Evolutionary conservation across 306 rosid species (phyloP), one percentile per base, ranked within the genome.

Genomic region (Vicia faba): DNA sequence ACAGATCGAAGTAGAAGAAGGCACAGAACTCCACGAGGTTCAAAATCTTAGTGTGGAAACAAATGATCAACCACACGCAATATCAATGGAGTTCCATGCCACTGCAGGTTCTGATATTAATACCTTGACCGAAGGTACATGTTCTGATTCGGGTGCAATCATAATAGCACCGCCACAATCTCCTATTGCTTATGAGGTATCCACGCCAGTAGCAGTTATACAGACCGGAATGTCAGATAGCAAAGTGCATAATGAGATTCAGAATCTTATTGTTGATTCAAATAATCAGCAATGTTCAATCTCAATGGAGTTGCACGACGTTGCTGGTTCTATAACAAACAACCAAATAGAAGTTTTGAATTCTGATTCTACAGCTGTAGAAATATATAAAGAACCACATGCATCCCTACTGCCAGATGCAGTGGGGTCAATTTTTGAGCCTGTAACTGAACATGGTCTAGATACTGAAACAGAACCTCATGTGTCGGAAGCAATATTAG

Each of bases 391-490:
- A 23, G 59, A 25, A 53, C 59, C 59, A 15, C 43, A 4, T 14
- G 53, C 45, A 50, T 13, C n/a, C 19, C 2, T 31, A 15, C 45
- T 20, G 7, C 12, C 53, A 61, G 43, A 26, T 14, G 55, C n/a
- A 36, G 44, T 4, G 45, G 18, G 8, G 44, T 75, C 64, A 60
- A 50, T 13, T 68, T 60, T 43, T 61, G 74, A 68, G 20, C 4
- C 64, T 1, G 29, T 8, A 58, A 26, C 53, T 67, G 48, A 66
- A 66, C 68, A 44, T 45, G 51, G 51, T 45, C 19, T 14, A 45
- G 9, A 6, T 45, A 45, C 20, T 45, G 51, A 14, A 45, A 45
- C 8, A 2, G 51, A 45, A 45, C 51, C 51, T 45, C 3, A 45
- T 23, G 38, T 11, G 15, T 57, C 44, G 1, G 40, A 74, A 66